Evolutionary conservation across 345 rosid genomes (phyloP), one percentile per base, ranked within the genome.

Genomic region (Pseudoturritis turrita): DNA sequence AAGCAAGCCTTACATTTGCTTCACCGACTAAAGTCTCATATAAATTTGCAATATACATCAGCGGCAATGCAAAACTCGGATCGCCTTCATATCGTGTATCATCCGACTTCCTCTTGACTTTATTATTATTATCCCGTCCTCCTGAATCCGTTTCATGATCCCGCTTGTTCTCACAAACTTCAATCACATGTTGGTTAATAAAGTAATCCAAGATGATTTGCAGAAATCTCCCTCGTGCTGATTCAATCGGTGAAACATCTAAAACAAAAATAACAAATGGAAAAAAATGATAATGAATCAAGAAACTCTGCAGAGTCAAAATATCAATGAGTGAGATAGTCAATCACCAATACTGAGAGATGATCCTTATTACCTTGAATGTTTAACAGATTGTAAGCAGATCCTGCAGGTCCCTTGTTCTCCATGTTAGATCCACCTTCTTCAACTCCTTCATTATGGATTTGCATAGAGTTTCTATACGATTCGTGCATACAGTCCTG

Each of bases 1-100:
- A 85, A 85, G 84, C 84, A 71, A 91, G 77, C 71, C 97, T 85
- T 74, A 76, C 65, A 80, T 91, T 91, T 49, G 85, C 98, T 74
- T 89, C 95, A 70, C 73, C 74, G 31, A 83, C 96, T 62, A 94
- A 83, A 46, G 88, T 85, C 75, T 91, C 95, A 11, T 94, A 94
- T 83, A 94, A 59, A 76, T 94, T 94, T 10, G 97, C 97, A 61
- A 91, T 86, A 78, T 94, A 94, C 98, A 94, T 94, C 66, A 91
- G 74, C 23, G 97, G 97, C 82, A 94, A 68, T 35, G 97, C 89
- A 11, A 85, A 82, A 51, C 73, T 70, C 4, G 90, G 77, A 51
- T 94, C 96, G 17, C 98, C 98, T 86, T 91, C 93, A 18, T 82
- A 88, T 41, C 76, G 92, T 68, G 80, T 76, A 77, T 89, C 95